Evolutionary conservation across 1,139 yeast species (phyloP), one percentile per base, ranked within the genome.

Genomic region (Yamadazyma pseudoaaseri): DNA sequence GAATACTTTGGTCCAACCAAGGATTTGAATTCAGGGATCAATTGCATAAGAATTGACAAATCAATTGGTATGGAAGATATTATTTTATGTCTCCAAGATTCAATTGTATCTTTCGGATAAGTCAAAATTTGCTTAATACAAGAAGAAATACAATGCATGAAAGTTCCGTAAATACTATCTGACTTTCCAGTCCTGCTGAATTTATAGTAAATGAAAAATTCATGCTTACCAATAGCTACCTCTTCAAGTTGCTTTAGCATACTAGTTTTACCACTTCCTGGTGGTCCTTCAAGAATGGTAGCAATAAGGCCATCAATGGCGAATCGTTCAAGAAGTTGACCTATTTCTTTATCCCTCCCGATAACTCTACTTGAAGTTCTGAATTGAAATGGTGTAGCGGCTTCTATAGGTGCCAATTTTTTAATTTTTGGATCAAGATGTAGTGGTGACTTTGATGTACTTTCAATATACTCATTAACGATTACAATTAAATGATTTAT

Each of bases 201-300:
- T 34, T 64, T 68, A 67, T 76, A 71, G 20, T 52, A 56, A 21
- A 70, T 63, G 43, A 61, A 69, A 43, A 67, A 66, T 16, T 60
- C 60, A 36, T 60, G 61, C 25, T 60, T 55, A 2, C 67, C 54
- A 12, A 65, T 48, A 2, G 74, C 62, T 2, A 54, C 50, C 4
- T 65, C 55, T 35, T 62, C 65, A 28, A 74, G 45, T 29, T 70
- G 76, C 20, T 58, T 56, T n/a, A 75, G 49, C 5, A 75, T 43
- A 3, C 71, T 52, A 0, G 78, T 58, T 48, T 73, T 74, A 3
- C 81, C 81, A 3, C 61, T 50, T 1, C 81, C 81, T 0, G 68
- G 47, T n/a, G 57, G 62, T 5, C 81, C 81, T 2, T 57, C 45
- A 7, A 75, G 49, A 10, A 73, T 46, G 2, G 70, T 43, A 11